phyloP scores from a whole-genome alignment of 768 basidiomycete species.

The Leccinum rimulosum region DNA sequence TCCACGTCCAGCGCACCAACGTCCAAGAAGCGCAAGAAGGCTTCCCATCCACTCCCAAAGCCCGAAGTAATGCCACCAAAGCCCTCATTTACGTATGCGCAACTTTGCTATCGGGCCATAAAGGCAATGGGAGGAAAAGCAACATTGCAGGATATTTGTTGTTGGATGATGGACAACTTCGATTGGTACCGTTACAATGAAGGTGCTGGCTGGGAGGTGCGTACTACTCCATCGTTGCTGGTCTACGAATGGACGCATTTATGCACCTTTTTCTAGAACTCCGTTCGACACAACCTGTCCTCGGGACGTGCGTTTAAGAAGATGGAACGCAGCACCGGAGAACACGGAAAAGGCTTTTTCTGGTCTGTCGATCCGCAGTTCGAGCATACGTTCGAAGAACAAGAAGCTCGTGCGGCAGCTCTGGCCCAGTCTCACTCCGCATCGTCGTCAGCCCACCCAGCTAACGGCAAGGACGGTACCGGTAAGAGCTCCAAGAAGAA shows the following conservation, averaged over 20 bases:
- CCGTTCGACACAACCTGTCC: slow-evolving; percentile 93
- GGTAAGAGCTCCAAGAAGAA: slow-evolving; percentile 49
- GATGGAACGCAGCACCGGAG: slow-evolving; percentile 79
- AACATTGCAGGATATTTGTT: slow-evolving; percentile 89
- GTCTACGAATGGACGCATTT: slow-evolving; percentile 11
- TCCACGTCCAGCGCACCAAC: slow-evolving; percentile 20
- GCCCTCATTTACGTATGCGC: slow-evolving; percentile 87
- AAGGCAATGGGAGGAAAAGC: slow-evolving; percentile 78
- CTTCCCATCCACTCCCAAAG: slow-evolving; percentile 40
- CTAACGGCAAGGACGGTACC: slow-evolving; percentile 36
- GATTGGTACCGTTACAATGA: slow-evolving; percentile 90
- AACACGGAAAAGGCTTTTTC: slow-evolving; percentile 88
- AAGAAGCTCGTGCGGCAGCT: slow-evolving; percentile 51
- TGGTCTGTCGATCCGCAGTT: slow-evolving; percentile 86
- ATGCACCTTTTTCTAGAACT: slow-evolving; percentile 55
- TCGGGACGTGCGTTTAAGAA: slow-evolving; percentile 91
- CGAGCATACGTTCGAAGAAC: slow-evolving; percentile 67
- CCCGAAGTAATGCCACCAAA: slow-evolving; percentile 84
- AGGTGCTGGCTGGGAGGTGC: slow-evolving; percentile 86
- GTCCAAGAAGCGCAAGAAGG: slow-evolving; percentile 75
- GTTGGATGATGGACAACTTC: slow-evolving; percentile 85
- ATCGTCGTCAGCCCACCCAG: slow-evolving; percentile 14
- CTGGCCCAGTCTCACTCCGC: slow-evolving; percentile 30
- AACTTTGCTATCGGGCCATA: slow-evolving; percentile 88
- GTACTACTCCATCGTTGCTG: slow-evolving; percentile 24